Base-by-base conservation (phyloP, 805 yeast species). In the Spencermartinsiella europaea region DNA sequence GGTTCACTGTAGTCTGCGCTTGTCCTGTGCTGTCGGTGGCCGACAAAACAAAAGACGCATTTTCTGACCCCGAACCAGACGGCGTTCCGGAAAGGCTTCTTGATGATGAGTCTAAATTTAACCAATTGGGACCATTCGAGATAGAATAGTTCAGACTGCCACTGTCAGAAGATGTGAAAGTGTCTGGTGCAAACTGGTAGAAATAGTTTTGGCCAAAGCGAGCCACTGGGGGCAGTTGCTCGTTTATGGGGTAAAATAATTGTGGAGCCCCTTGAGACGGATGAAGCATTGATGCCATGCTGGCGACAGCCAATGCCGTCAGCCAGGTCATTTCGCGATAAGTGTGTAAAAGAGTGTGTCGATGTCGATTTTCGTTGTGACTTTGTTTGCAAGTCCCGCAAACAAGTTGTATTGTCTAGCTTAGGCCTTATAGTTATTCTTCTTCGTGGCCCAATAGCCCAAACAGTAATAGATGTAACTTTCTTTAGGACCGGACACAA, bases 161-260 rank as follows among this genome's bases (percentile, higher is more conserved):
- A 20, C 64, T 66, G 40, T 68, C 61, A 2, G 72, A 61, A n/a
- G 59, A 36, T 42, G 69, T 60, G 63, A 77, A 88, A 1, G 98
- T 91, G 55, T 81, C 79, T 49, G 76, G 68, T 45, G 89, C 81
- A 36, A 91, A 66, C 33, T 81, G 73, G 65, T 86, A 91, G 16
- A 68, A 55, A 66, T 83, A 91, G 2, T 62, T 55, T 55, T 77
- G 71, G 49, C 77, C 77, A 14, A 79, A 77, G 48, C 95, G 74
- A 3, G 95, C 98, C 12, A 93, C 86, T 28, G 88, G 83, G 3
- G 98, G 98, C 19, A 81, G 73, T 67, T 91, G 99, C 61, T 80
- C 80, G 53, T 75, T 67, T 61, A 89, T 79, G n/a, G 95, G 90
- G 70, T 83, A 86, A 38, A 85, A 85, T 34, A 75, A 71, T 44